A percentile compares a stretch with the other conserved stretches of the same genome.
Conservation (phyloP, 768 basidiomycete genomes). For the Russula foetens region DNA sequence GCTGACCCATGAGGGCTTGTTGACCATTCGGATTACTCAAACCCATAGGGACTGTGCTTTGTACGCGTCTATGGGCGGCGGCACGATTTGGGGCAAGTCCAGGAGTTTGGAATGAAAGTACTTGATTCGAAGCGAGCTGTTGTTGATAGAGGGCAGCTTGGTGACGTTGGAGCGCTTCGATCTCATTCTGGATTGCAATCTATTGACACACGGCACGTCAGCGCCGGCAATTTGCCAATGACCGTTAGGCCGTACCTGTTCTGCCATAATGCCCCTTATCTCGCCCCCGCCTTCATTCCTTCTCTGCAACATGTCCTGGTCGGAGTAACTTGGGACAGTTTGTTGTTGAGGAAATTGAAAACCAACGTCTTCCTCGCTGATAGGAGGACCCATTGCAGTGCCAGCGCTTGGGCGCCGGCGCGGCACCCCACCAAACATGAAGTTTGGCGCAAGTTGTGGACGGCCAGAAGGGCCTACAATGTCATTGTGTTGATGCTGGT, state of each 20-base stretch:
- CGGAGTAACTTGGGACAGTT: slow-evolving; percentile 16
- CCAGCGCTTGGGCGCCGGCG: slow-evolving; percentile 40
- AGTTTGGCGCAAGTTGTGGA: slow-evolving; percentile 84
- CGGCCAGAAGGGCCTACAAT: slow-evolving; percentile 65
- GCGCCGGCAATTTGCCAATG: neutral
- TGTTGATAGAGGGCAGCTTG: slow-evolving; percentile 87
- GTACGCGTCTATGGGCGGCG: slow-evolving; percentile 67
- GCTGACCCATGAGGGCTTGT: slow-evolving; percentile 61
- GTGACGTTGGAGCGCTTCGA: slow-evolving; percentile 84
- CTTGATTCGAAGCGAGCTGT: slow-evolving; percentile 81
- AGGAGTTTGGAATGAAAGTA: slow-evolving; percentile 70
- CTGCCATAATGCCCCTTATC: slow-evolving; percentile 87
- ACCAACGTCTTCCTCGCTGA: slow-evolving; percentile 71
- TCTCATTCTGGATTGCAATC: slow-evolving; percentile 87
- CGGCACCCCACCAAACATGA: slow-evolving; percentile 66
- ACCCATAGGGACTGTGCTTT: slow-evolving; percentile 70
- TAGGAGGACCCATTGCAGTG: slow-evolving; percentile 57
- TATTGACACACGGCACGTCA: slow-evolving; percentile 25
- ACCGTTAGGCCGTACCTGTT: slow-evolving; percentile 56
- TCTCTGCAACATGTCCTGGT: slow-evolving; percentile 36
- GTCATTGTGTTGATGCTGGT: slow-evolving; percentile 41
- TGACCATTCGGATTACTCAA: slow-evolving; percentile 32
- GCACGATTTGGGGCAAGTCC: slow-evolving; percentile 59
- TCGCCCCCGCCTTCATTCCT: slow-evolving; percentile 61
- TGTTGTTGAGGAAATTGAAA: slow-evolving; percentile 81